A percentile compares a stretch with the other conserved stretches of the same genome.
phyloP scores from a whole-genome alignment of 179 eudicot genomes.

The Camellia oleifera region DNA sequence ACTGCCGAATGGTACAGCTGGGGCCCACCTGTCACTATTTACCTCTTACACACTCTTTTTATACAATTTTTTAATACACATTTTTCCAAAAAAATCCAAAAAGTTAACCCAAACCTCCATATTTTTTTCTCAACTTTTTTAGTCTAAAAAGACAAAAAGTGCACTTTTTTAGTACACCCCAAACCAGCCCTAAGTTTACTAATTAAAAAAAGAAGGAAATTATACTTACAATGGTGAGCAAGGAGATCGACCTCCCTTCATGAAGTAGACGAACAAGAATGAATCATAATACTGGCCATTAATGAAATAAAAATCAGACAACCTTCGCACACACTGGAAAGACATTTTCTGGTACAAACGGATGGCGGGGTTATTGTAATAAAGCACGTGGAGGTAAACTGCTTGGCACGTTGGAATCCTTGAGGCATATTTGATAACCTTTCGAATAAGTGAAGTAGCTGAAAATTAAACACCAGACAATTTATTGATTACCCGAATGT shows the following conservation, averaged over 20 bases:
- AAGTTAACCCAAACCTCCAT: too few relatives aligned
- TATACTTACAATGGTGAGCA: conserved; percentile 93
- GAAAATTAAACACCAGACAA: conserved; percentile 29
- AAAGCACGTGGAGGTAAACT: conserved; percentile 91
- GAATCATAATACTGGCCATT: conserved; percentile 81
- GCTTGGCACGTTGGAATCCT: conserved; percentile 73
- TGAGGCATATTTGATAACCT: conserved; percentile 82
- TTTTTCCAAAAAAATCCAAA: too few relatives aligned
- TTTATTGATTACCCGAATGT: not conserved
- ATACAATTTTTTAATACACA: too few relatives aligned
- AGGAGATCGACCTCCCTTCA: conserved; percentile 92
- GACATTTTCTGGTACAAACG: conserved; percentile 86
- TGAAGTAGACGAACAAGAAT: conserved; percentile 82
- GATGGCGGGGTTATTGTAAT: conserved; percentile 87
- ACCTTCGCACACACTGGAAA: conserved; percentile 75
- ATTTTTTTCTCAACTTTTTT: too few relatives aligned
- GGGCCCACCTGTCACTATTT: too few relatives aligned
- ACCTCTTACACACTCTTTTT: too few relatives aligned
- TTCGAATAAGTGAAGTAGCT: conserved; percentile 79
- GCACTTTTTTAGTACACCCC: too few relatives aligned
- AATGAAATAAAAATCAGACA: conserved; percentile 75
- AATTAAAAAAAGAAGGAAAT: not conserved
- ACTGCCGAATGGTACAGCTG: too few relatives aligned
- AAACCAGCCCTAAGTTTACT: too few relatives aligned
- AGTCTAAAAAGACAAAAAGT: too few relatives aligned